Evolutionary conservation across 176 grass and related monocot genomes (phyloP).

Genomic region (bread wheat (Triticum aestivum)): IWGSC_CS_RefSeq_v2.1 NC_057802.1:137501062-137501561

Average conservation of each 20-base stretch:
- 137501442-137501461: not conserved
- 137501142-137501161: conserved; percentile 97
- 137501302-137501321: not conserved
- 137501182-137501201: conserved; percentile 40
- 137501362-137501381: not conserved
- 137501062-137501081: conserved; percentile 91
- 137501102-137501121: conserved; percentile 96
- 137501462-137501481: not conserved
- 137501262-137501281: conserved; percentile 16
- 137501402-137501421: conserved; percentile 10
- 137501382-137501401: not conserved
- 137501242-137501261: not conserved
- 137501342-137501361: not conserved
- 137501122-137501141: conserved; percentile 95
- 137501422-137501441: not conserved
- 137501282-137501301: not conserved
- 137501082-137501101: conserved; percentile 87
- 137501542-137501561: not conserved
- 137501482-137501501: not conserved
- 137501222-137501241: not conserved
- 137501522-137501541: not conserved
- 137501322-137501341: not conserved
- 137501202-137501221: not conserved
- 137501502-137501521: not conserved
- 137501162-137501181: conserved; percentile 94